Base-by-base conservation (phyloP, 148 eudicot species). In the Talinum fruticosum region DNA sequence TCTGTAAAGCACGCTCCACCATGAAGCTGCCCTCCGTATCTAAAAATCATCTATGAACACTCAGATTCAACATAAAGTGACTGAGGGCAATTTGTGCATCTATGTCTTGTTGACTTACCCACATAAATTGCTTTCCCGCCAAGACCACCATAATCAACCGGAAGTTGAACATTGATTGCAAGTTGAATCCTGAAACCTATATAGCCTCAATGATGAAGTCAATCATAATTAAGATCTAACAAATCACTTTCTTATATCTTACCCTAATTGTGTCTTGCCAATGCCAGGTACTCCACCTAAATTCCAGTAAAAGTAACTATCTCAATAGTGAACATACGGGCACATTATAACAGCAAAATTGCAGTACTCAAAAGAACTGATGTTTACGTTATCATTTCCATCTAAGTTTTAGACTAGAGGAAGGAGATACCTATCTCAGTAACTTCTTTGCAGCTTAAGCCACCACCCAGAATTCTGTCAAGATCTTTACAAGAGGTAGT, bases 21-120 rank as follows among this genome's bases (percentile, higher is more conserved):
- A 95, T 93, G 73, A 95, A 95, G 86, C 99, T 95, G 45, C 97
- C 99, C 86, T 95, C 97, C 33, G 99, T 95, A 83, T 95, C 99
- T 95, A 80, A 51, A 80, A 89, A 73, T 38, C 79, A 82, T 37
- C 41, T 73, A 61, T 62, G 69, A 8, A 21, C 73, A 77, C 41
- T 84, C 69, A 80, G 84, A 71, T 78, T 81, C 69, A 81, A 81
- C 66, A 10, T 37, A 32, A 53, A 32, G 38, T 44, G 47, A 61
- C 24, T 35, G 53, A 67, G 36, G 70, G 10, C 36, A 69, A 62
- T 76, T 66, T 35, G 75, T 74, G 30, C 59, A 53, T 38, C 64
- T 51, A 59, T 49, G 82, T 84, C 83, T 74, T 78, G 86, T 94
- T 38, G 85, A 85, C 83, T 76, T 78, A 89, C 99, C 99, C 72